phyloP scores from a whole-genome alignment of 306 rosid species.

The Corylus americana region DNA sequence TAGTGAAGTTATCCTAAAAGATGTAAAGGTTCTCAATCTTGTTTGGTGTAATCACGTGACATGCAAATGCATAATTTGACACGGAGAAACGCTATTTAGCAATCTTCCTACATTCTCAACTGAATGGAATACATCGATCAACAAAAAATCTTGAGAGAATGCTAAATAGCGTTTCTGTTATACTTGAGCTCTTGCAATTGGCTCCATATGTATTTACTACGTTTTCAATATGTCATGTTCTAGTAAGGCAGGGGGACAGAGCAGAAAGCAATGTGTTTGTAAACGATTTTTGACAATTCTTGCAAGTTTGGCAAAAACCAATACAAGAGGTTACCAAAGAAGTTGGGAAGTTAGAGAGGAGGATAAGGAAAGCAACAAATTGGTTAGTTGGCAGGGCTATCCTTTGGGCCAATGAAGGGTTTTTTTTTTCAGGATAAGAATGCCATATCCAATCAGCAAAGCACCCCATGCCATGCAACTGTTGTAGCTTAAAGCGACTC shows the following conservation, averaged over 20 bases:
- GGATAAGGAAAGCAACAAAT: slow-evolving; percentile 10
- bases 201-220: no score
- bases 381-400: slow-evolving; percentile 22
- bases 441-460: slow-evolving; percentile 6
- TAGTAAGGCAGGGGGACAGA: neutral
- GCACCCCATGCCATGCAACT: slow-evolving; percentile 9
- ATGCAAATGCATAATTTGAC: no score
- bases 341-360: slow-evolving; percentile 10
- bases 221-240: neutral
- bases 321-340: neutral
- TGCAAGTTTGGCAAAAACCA: neutral
- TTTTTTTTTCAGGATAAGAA: slow-evolving; percentile 54
- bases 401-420: slow-evolving; percentile 26
- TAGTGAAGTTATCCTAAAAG: no score
- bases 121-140: no score
- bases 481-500: neutral
- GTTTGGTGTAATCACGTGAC: no score
- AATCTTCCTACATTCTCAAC: no score
- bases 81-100: no score
- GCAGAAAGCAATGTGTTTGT: no score
- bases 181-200: no score
- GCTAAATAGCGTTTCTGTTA: no score
- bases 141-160: no score
- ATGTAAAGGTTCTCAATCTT: no score
- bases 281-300: neutral